Evolutionary conservation across 2,329 filamentous ascomycete species (phyloP), one percentile per base, ranked within the genome.

Genomic region (Xylaria polymorpha): DNA sequence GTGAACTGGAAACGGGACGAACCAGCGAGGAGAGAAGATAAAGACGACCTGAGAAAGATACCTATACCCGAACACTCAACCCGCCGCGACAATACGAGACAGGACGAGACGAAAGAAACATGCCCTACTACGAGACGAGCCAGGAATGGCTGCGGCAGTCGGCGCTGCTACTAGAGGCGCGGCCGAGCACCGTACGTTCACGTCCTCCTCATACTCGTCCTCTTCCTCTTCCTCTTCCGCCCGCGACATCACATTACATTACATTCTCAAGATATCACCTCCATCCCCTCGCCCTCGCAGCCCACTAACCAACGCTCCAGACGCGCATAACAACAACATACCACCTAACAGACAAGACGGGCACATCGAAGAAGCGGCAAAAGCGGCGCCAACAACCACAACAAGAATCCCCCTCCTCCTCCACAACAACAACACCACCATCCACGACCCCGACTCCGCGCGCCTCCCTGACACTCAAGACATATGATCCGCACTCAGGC

Each of bases 121-220:
- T 97, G 94, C 91, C 92, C 2, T 90, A 92, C 80, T 90, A 97
- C 79, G 84, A 87, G 61, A 94, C 93, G 67, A 92, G 92, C 81
- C 91, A 97, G 82, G 91, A 94, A 83, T 99, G 94, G 92, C 92
- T 98, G 74, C 90, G 92, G 76, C 92, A 98, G 81, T 97, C 95
- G 15, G 85, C 90, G 20, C 89, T 94, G 69, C 90, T 99, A 67
- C 85, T 99, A 64, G 89, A 96, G 82, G 95, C 96, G 65, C 90
- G 93, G 57, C 96, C 96, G 4, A 88, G 88, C 41, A 94, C 92
- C 48, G 95, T 97, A 88, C 72, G 88, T 83, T 58, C 10, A 29
- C 53, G 10, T 48, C 53, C 50, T 55, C 48, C 35, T 53, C 55
- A 61, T 51, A 41, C 37, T 57, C 53, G 0, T 50, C 32, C 59